phyloP scores from a whole-genome alignment of 108 stramenopile genomes.

The Epithemia pelagica region DNA sequence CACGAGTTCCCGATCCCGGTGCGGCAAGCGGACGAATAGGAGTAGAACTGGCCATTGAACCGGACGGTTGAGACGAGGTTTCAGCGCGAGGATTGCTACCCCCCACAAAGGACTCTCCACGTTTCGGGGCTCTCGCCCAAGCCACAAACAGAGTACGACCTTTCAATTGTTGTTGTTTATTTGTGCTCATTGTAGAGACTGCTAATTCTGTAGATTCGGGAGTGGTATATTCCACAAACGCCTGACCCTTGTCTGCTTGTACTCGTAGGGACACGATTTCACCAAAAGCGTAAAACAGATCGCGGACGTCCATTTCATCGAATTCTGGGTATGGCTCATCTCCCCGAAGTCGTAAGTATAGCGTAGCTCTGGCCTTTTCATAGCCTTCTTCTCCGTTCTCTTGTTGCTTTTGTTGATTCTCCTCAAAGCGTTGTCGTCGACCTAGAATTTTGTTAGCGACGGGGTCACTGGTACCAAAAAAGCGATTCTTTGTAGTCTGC shows the following conservation, averaged over 20 bases:
- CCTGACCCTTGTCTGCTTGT: conserved; percentile 62
- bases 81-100: too few species aligned
- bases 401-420: conserved; percentile 31
- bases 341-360: conserved; percentile 69
- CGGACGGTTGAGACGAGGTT: too few species aligned
- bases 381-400: conserved; percentile 51
- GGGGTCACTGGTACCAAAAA: conserved; percentile 90
- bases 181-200: conserved; percentile 50
- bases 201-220: conserved; percentile 81
- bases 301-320: conserved; percentile 59
- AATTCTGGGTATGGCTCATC: conserved; percentile 46
- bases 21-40: conserved; percentile 7
- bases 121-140: conserved; percentile 83
- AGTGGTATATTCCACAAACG: conserved; percentile 88
- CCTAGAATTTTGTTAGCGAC: conserved; percentile 84
- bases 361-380: conserved; percentile 68
- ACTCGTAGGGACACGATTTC: conserved; percentile 78
- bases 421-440: conserved; percentile 45
- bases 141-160: conserved; percentile 57
- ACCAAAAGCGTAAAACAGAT: conserved; percentile 78
- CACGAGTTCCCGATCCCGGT: conserved; percentile 38
- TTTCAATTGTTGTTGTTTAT: conserved; percentile 34
- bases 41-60: too few species aligned
- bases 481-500: conserved; percentile 93
- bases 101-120: too few species aligned